phyloP scores from a whole-genome alignment of 108 stramenopile species.

The Epithemia pelagica region DNA sequence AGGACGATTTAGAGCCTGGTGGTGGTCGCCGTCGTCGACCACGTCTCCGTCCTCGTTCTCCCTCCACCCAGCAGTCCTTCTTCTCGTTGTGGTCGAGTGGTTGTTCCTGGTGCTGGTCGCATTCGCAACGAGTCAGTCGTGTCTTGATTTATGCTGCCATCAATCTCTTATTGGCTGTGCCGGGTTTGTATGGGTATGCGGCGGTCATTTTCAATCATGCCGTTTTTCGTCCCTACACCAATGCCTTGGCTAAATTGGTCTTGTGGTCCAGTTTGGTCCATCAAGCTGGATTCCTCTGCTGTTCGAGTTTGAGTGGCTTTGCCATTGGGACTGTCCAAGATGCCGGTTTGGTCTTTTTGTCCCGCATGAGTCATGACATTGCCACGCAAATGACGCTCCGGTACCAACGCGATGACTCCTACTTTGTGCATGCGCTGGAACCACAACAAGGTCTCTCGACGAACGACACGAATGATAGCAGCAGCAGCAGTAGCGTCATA shows the following conservation, averaged over 20 bases:
- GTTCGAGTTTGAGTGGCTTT: conserved; percentile 74
- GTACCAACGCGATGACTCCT: conserved; percentile 8
- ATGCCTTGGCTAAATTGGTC: conserved; percentile 77
- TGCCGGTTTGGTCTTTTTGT: conserved; percentile 93
- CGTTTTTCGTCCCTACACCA: conserved; percentile 58
- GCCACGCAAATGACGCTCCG: conserved; percentile 51
- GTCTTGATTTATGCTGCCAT: conserved; percentile 4
- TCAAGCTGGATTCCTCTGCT: conserved; percentile 77
- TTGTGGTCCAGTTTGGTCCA: conserved; percentile 81
- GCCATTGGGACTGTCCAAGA: conserved; percentile 95
- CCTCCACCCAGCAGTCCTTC: too few relatives aligned
- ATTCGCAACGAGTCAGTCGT: too few relatives aligned
- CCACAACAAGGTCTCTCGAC: too few relatives aligned
- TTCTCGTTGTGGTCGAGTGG: too few relatives aligned
- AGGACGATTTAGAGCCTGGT: too few relatives aligned
- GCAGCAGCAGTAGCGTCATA: background rate
- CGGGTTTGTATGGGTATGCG: conserved; percentile 84
- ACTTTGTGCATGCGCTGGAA: conserved; percentile 39
- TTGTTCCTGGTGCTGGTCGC: too few relatives aligned
- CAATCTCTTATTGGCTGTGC: conserved; percentile 73
- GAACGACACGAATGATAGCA: too few relatives aligned
- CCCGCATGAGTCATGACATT: conserved; percentile 79
- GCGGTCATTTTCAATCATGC: conserved; percentile 82
- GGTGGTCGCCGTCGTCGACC: too few relatives aligned
- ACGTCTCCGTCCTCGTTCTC: too few relatives aligned